Conservation (phyloP, 495 filamentous ascomycete genomes). For the Lophiostoma macrostomum region DNA sequence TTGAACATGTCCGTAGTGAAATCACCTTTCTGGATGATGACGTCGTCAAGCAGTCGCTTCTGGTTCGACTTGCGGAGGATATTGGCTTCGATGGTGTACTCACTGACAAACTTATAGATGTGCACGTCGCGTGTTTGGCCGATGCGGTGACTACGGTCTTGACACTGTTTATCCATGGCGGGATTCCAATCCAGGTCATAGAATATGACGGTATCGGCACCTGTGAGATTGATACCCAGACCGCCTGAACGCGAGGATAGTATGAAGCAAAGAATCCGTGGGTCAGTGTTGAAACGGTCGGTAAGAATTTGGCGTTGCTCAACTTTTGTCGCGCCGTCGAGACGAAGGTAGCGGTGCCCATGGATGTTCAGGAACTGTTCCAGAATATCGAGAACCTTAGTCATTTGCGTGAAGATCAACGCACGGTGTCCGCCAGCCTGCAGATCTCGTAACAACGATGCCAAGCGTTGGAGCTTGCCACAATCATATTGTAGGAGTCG, state of each 20-base stretch:
- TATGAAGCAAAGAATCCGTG: conserved; percentile 90
- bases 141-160: conserved; percentile 96
- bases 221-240: conserved; percentile 92
- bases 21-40: conserved; percentile 97
- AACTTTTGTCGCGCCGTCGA: conserved; percentile 91
- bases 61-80: conserved; percentile 95
- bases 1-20: conserved; percentile 98
- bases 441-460: conserved; percentile 78
- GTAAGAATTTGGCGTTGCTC: conserved; percentile 94
- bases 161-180: conserved; percentile 99
- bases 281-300: conserved; percentile 94
- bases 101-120: conserved; percentile 94
- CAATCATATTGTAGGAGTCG: conserved; percentile 95
- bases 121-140: conserved; percentile 98
- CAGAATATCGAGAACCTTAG: conserved; percentile 93
- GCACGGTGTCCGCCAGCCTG: conserved; percentile 89
- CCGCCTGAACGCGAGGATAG: conserved; percentile 92
- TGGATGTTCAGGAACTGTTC: conserved; percentile 99
- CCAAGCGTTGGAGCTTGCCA: conserved; percentile 90
- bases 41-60: conserved; percentile 95
- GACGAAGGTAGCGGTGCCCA: conserved; percentile 90
- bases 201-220: conserved; percentile 97
- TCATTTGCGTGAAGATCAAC: conserved; percentile 99
- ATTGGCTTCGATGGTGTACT: conserved; percentile 98
- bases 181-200: conserved; percentile 99